Base-by-base conservation (phyloP, 2,329 filamentous ascomycete species). In the Trichoderma oligosporum region DNA sequence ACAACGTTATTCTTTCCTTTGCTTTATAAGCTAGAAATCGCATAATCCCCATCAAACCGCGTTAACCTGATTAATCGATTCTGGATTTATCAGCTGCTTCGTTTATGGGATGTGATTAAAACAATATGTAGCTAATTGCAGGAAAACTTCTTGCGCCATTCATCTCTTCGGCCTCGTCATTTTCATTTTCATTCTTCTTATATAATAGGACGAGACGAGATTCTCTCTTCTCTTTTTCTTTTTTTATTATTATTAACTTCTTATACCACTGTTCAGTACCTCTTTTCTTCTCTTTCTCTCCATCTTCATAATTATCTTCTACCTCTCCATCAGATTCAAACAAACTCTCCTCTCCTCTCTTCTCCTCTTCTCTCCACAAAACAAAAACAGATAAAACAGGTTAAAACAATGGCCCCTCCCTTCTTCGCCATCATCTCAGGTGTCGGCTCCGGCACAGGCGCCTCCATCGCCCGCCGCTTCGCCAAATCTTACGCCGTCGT, bases 401-500 rank as follows among this genome's bases (percentile, higher is more conserved):
- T 16, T 18, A 0, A n/a, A 8, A 45, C 12, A 35, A 48, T 48
- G 52, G 41, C 52, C 3, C 57, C 56, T 6, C 51, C 36, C 16
- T 79, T 87, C 65, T 88, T 85, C 69, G 83, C 86, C 49, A 75
- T 91, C 60, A 73, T 91, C 58, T 86, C 86, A 9, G 88, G 88
- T 56, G 87, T 85, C 39, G 88, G 88, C n/a, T 75, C 85, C 5
- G 87, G 88, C 59, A 91, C 83, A 76, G 78, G 78, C 62, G 68
- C 74, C 38, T 72, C 79, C 2, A 69, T 75, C 6, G 84, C 84
- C 18, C 73, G 81, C 54, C 79, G 78, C 58, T 87, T 88, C 67
- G 78, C 83, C 36, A 73, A 83, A 60, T 66, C 79, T 7, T 94
- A 93, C 67, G 83, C 87, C 0, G 86, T 93, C 1, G 86, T 89